A percentile compares a stretch with the other conserved stretches of the same genome.
Conservation (phyloP, 2,329 filamentous ascomycete species). For the Penicillium capsulatum region DNA sequence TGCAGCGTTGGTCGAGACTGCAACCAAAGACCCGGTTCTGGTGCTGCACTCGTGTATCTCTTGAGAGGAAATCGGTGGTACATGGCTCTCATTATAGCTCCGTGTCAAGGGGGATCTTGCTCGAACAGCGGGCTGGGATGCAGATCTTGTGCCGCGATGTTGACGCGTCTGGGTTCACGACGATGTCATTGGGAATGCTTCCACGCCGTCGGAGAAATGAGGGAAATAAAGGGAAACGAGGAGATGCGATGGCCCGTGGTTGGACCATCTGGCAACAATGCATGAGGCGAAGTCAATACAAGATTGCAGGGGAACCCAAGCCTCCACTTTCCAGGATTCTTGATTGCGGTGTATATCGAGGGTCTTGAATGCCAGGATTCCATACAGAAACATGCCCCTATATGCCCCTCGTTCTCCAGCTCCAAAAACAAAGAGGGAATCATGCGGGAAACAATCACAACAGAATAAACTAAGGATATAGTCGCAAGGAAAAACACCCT, state of each 20-base stretch:
- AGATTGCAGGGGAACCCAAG: neutral
- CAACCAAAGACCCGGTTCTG: conserved; percentile 6
- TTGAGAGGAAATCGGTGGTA: conserved; percentile 6
- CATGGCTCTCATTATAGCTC: conserved; percentile 1
- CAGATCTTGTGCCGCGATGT: no score
- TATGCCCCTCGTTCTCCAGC: no score
- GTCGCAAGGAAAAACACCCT: conserved; percentile 13
- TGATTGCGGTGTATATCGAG: neutral
- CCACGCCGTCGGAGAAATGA: conserved; percentile 14
- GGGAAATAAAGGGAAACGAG: conserved; percentile 8
- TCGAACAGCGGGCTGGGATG: no score
- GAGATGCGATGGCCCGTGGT: conserved; percentile 3
- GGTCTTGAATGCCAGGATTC: neutral
- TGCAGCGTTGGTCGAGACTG: conserved; percentile 21
- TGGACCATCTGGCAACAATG: conserved; percentile 9
- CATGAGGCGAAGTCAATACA: neutral
- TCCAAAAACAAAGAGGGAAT: conserved; percentile 19
- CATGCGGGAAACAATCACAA: conserved; percentile 12
- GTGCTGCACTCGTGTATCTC: conserved; percentile 10
- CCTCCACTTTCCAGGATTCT: neutral
- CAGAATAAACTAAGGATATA: neutral
- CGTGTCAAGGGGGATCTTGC: neutral
- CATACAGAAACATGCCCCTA: neutral
- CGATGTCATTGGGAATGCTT: neutral
- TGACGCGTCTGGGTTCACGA: neutral